phyloP scores from a whole-genome alignment of 768 basidiomycete genomes.

The Russula sp. region DNA sequence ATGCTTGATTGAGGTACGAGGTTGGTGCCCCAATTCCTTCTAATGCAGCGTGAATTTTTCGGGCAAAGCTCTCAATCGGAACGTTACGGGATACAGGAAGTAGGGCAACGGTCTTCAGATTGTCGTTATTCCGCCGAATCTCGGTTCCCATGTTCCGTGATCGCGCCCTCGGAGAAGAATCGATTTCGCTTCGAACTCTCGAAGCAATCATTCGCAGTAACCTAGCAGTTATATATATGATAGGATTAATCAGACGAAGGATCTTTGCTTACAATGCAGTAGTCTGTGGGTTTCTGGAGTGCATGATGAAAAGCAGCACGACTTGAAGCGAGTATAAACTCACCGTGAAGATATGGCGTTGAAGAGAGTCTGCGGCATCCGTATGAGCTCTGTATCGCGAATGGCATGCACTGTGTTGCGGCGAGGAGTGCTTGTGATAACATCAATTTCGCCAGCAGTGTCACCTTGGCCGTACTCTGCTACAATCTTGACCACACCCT shows the following conservation, averaged over 20 bases:
- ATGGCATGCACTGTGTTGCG: constrained; percentile 94
- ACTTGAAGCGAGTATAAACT: constrained; percentile 18
- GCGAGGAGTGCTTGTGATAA: constrained; percentile 84
- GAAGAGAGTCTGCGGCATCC: constrained; percentile 96
- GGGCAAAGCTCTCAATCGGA: constrained; percentile 84
- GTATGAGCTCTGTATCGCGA: constrained; percentile 92
- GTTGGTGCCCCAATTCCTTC: constrained; percentile 94
- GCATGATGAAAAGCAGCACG: constrained; percentile 8
- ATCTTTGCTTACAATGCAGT: constrained; percentile 61
- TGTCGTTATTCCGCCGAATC: constrained; percentile 70
- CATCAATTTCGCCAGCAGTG: constrained; percentile 94
- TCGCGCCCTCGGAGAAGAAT: constrained; percentile 47
- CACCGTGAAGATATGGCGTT: constrained; percentile 91
- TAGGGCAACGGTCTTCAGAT: constrained; percentile 91
- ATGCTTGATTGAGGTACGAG: constrained; percentile 88
- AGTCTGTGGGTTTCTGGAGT: constrained; percentile 66
- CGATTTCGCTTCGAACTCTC: constrained; percentile 79
- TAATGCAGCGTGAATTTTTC: constrained; percentile 78
- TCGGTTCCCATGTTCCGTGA: constrained; percentile 48
- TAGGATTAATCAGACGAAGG: constrained; percentile 4
- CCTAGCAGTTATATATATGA: constrained; percentile 31
- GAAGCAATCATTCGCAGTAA: constrained; percentile 86
- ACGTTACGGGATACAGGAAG: constrained; percentile 82
- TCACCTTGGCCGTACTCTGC: constrained; percentile 97
- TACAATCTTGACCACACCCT: constrained; percentile 70